Base-by-base conservation (phyloP, 768 basidiomycete genomes). In the Termitomyces sp. region DNA sequence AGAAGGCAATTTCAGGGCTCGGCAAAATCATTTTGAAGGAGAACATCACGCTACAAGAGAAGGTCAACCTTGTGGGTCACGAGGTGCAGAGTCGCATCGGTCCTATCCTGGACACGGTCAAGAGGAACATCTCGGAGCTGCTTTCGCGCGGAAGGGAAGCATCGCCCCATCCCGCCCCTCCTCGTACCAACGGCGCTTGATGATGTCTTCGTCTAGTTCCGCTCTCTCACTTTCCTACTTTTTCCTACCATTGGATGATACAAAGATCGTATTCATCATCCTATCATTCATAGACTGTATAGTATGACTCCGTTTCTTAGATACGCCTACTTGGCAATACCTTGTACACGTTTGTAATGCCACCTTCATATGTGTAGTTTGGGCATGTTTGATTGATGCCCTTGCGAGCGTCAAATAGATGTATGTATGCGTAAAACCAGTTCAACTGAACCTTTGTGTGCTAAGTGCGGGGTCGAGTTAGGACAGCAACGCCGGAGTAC, bases 71-170 rank as follows among this genome's bases (percentile, higher is more conserved):
- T 56, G 72, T 89, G 19, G 68, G 75, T 23, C 71, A 75, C 52
- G 82, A 87, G 53, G 84, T 90, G 26, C 79, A 75, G 63, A 78
- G 80, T 26, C 79, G 80, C 35, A 80, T 89, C 23, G 73, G 73
- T 28, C 89, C 88, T 19, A 66, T 88, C 51, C 75, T 90, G 14
- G 84, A 85, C 37, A 72, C 70, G 14, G 63, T 82, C 26, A 70
- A 71, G 55, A 76, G 76, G 56, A 70, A 73, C 15, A 67, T 81
- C 17, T 63, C 71, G 5, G 74, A 76, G 10, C 64, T 75, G n/a
- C 60, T 78, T 14, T 66, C 68, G 12, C 62, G 66, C 11, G 68
- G 67, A 26, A 66, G 62, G 49, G 58, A 53, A 19, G 57, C 48
- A 28, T 58, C 60, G 14, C 52, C 59, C 12, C 17, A 58, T 21